phyloP scores from a whole-genome alignment of 2,329 filamentous ascomycete species.

The Penicillium sp. region DNA sequence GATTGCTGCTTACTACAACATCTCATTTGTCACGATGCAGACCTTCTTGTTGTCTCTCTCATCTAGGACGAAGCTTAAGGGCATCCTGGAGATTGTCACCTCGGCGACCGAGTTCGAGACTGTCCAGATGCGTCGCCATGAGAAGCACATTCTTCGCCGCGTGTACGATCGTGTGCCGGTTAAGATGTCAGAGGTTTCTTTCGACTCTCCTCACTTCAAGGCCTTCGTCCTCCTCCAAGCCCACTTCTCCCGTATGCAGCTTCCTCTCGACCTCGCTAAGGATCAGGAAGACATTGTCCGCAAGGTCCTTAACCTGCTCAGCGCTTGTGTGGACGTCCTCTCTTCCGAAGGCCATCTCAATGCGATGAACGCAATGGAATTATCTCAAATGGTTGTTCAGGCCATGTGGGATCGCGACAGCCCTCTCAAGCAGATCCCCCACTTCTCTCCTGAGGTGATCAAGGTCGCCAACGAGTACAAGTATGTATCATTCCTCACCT shows the following conservation, averaged over 20 bases:
- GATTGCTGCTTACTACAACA: conserved; percentile 99
- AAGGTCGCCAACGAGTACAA: conserved; percentile 75
- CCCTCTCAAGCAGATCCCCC: conserved; percentile 94
- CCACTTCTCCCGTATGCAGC: conserved; percentile 94
- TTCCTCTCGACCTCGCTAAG: conserved; percentile 91
- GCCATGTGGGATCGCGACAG: conserved; percentile 99
- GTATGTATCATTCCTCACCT: conserved; percentile 48
- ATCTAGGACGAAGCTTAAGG: conserved; percentile 88
- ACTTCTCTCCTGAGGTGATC: conserved; percentile 80
- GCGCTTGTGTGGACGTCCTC: conserved; percentile 88
- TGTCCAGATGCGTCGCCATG: conserved; percentile 89
- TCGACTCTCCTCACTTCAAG: conserved; percentile 97
- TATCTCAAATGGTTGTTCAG: conserved; percentile 98
- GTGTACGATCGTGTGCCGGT: conserved; percentile 94
- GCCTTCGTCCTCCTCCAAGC: conserved; percentile 95
- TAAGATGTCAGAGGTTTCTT: conserved; percentile 83
- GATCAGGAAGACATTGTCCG: conserved; percentile 85
- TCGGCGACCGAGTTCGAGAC: conserved; percentile 95
- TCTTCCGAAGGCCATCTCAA: conserved; percentile 95
- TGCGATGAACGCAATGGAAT: conserved; percentile 97
- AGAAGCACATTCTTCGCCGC: conserved; percentile 78
- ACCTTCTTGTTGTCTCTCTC: conserved; percentile 91
- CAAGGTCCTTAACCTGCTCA: conserved; percentile 82
- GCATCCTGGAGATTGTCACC: conserved; percentile 92
- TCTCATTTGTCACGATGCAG: conserved; percentile 99